A percentile compares a stretch with the other conserved stretches of the same genome.
These are phyloP conservation scores for Rhizopogon roseolus DNA, from an alignment of 768 basidiomycete genomes.

Conservation along the genomic window DNA sequence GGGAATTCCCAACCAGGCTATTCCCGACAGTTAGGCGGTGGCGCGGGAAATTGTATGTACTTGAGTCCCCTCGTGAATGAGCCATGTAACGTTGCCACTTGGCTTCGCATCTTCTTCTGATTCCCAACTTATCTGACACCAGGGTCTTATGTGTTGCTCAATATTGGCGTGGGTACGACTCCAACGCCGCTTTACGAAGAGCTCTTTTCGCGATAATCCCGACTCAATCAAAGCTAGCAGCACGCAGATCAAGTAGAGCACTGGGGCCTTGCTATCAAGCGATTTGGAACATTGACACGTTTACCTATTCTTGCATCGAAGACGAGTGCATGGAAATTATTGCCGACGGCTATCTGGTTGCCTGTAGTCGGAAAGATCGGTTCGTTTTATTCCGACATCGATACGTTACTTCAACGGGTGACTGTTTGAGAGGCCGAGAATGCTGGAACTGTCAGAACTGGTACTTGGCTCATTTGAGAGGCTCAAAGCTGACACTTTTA, in stretches of 20 bases:
- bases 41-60: constrained; percentile 21
- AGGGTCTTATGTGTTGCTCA: constrained; percentile 25
- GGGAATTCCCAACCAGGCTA: constrained; percentile 13
- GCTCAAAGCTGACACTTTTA: constrained; percentile 12
- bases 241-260: constrained; percentile 20
- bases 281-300: constrained; percentile 24
- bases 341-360: constrained; percentile 23
- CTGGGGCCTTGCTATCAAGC: constrained; percentile 26
- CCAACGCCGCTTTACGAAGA: constrained; percentile 22
- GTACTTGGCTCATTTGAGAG: constrained; percentile 19
- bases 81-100: neutral
- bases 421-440: constrained; percentile 19
- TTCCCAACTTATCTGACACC: neutral
- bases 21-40: constrained; percentile 14
- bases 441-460: constrained; percentile 30
- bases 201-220: constrained; percentile 21
- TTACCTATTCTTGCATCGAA: constrained; percentile 20
- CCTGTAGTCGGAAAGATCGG: constrained; percentile 20
- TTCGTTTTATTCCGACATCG: constrained; percentile 8
- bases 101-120: constrained; percentile 1
- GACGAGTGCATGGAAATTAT: constrained; percentile 28
- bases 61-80: neutral
- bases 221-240: constrained; percentile 16
- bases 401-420: constrained; percentile 19
- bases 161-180: constrained; percentile 21